Conservation (phyloP, 2,329 filamentous ascomycete genomes). For the Trichoderma aggressivum region DNA sequence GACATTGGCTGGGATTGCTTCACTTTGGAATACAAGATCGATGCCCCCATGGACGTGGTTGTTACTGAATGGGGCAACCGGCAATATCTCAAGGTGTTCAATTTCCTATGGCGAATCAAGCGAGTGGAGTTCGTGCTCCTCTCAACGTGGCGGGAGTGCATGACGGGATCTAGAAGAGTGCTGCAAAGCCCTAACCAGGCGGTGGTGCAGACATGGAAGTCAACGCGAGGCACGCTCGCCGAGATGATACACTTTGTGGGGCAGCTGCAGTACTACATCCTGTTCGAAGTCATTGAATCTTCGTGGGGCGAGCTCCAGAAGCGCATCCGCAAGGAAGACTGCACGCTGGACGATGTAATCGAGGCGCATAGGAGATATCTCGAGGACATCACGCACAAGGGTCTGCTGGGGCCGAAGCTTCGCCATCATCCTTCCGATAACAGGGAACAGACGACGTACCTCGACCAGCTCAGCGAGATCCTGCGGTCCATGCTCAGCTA, state of each 20-base stretch:
- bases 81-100: conserved; percentile 98
- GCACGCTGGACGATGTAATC: conserved; percentile 93
- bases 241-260: conserved; percentile 99
- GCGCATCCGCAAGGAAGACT: conserved; percentile 77
- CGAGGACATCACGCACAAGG: conserved; percentile 92
- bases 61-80: conserved; percentile 94
- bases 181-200: conserved; percentile 68
- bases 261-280: conserved; percentile 96
- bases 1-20: conserved; percentile 99
- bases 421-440: conserved; percentile 45
- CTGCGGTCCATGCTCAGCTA: conserved; percentile 92
- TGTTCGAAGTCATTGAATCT: conserved; percentile 97
- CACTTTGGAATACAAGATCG: conserved; percentile 97
- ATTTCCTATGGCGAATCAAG: conserved; percentile 98
- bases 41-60: conserved; percentile 92
- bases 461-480: conserved; percentile 86
- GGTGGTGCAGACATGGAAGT: conserved; percentile 81
- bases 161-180: conserved; percentile 92
- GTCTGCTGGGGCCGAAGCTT: conserved; percentile 73
- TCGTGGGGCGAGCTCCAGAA: conserved; percentile 89
- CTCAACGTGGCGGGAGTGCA: conserved; percentile 90
- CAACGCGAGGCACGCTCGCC: conserved; percentile 79
- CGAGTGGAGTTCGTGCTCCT: conserved; percentile 91
- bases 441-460: conserved; percentile 74
- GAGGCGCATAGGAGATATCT: conserved; percentile 87